Evolutionary conservation across 495 filamentous ascomycete species (phyloP), one percentile per base, ranked within the genome.

Genomic region (Aspergillus nanangensis): DNA sequence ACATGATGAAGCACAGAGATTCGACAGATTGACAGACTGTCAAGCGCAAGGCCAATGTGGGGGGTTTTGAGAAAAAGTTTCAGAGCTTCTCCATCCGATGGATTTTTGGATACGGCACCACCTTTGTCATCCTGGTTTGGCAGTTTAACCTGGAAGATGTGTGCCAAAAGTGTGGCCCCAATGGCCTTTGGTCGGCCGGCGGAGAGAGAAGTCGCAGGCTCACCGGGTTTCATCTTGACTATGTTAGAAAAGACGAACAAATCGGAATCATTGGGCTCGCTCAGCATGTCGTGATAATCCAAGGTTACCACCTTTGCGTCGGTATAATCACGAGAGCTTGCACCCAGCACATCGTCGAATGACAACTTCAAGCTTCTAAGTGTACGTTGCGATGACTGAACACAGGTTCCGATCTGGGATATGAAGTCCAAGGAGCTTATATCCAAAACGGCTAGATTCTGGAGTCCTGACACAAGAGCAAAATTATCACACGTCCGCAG

Each of bases 1-100:
- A 81, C 64, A 0, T 70, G 71, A 0, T 79, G 65, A 55, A 72
- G 77, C 44, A 79, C 61, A 1, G 81, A 81, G 21, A 85, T 69
- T 34, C 78, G 72, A 48, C 81, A 69, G 24, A 85, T 66, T 32
- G 68, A 62, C 3, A 85, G 63, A 14, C 61, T 66, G 29, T 74
- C 53, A 2, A 85, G 65, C 2, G 71, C 55, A 7, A 83, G 59
- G 1, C 81, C 81, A 44, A n/a, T n/a, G n/a, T n/a, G n/a, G n/a
- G n/a, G n/a, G n/a, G n/a, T n/a, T n/a, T n/a, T n/a, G n/a, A n/a
- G n/a, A n/a, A n/a, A n/a, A n/a, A n/a, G n/a, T n/a, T n/a, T n/a
- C n/a, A n/a, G n/a, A n/a, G n/a, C n/a, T n/a, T n/a, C n/a, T 11
- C 11, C 7, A 29, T 5, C 25, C 25, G 25, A 29, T 11, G 11